Evolutionary conservation across 139 green algal genomes (phyloP).

Genomic region (Marvania coccoides): DNA sequence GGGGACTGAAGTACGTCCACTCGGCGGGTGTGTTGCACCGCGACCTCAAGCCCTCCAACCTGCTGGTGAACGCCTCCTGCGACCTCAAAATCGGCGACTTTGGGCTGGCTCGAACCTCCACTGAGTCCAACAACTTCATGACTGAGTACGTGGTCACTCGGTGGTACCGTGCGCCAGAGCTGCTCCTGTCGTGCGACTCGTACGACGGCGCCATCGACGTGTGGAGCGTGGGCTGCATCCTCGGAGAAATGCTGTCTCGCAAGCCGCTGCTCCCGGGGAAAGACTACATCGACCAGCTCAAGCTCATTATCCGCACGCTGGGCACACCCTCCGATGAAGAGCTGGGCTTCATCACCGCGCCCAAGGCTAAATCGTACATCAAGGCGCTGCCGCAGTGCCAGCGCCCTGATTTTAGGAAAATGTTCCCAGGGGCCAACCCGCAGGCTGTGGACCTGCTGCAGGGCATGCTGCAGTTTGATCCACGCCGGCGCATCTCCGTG

Average conservation of each 20-base stretch:
- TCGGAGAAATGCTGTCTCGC: constrained; percentile 83
- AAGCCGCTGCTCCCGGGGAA: constrained; percentile 81
- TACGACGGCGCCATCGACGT: constrained; percentile 75
- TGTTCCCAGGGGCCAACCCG: constrained; percentile 66
- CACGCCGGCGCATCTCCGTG: constrained; percentile 75
- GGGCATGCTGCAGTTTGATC: constrained; percentile 90
- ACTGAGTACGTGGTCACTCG: constrained; percentile 95
- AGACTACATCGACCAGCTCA: constrained; percentile 93
- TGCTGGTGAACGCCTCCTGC: constrained; percentile 94
- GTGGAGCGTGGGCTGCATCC: constrained; percentile 85
- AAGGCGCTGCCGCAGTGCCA: constrained; percentile 47
- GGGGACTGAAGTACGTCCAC: constrained; percentile 91
- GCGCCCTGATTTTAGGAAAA: constrained; percentile 33
- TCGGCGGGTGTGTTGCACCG: constrained; percentile 82
- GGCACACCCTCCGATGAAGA: constrained; percentile 84
- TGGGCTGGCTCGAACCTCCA: constrained; percentile 81
- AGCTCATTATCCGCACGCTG: constrained; percentile 83
- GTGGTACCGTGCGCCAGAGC: constrained; percentile 93
- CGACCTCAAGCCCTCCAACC: constrained; percentile 96
- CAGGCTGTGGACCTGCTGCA: constrained; percentile 79
- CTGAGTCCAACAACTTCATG: constrained; percentile 81
- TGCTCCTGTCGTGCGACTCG: constrained; percentile 81
- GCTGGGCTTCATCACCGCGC: constrained; percentile 78
- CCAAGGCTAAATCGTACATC: constrained; percentile 80
- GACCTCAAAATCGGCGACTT: constrained; percentile 99